Evolutionary conservation across 805 yeast genomes (phyloP).

Genomic region (Scheffersomyces lignosus): DNA sequence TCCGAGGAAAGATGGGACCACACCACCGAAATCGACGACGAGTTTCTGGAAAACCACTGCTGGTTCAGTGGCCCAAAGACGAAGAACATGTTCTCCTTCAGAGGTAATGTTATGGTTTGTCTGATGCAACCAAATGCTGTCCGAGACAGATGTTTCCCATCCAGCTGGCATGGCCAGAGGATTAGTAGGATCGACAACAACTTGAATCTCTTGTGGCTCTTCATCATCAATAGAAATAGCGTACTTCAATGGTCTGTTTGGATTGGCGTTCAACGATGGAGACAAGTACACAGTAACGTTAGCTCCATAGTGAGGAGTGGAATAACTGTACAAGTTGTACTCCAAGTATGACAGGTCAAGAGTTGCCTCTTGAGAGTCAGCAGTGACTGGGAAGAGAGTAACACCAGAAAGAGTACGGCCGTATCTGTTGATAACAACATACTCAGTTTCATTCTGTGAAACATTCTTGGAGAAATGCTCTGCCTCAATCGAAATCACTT

Average conservation of each 20-base stretch:
- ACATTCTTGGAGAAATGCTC: slow-evolving; percentile 9
- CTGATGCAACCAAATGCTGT: slow-evolving; percentile 12
- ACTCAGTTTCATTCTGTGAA: slow-evolving; percentile 11
- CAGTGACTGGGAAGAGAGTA: slow-evolving; percentile 12
- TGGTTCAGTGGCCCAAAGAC: slow-evolving; percentile 15
- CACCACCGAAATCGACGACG: slow-evolving; percentile 18
- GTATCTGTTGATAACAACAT: slow-evolving; percentile 8
- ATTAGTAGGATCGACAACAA: slow-evolving; percentile 12
- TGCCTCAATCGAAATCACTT: slow-evolving; percentile 16
- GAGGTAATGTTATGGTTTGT: slow-evolving; percentile 12
- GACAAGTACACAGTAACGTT: slow-evolving; percentile 13
- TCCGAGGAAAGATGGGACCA: slow-evolving; percentile 12
- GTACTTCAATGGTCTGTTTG: slow-evolving; percentile 17
- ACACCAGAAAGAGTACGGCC: slow-evolving; percentile 17
- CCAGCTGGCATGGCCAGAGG: slow-evolving; percentile 14
- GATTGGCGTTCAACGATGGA: slow-evolving; percentile 21
- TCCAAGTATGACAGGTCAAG: slow-evolving; percentile 12
- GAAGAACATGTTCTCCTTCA: slow-evolving; percentile 14
- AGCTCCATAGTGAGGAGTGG: slow-evolving; percentile 13
- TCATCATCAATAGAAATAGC: slow-evolving; percentile 23
- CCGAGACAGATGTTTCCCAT: slow-evolving; percentile 14
- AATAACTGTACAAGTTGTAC: slow-evolving; percentile 14
- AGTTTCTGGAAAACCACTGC: slow-evolving; percentile 13
- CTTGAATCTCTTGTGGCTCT: slow-evolving; percentile 15
- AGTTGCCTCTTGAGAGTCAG: slow-evolving; percentile 13